Conservation (phyloP, 495 filamentous ascomycete genomes). For the Lophiostoma macrostomum region DNA sequence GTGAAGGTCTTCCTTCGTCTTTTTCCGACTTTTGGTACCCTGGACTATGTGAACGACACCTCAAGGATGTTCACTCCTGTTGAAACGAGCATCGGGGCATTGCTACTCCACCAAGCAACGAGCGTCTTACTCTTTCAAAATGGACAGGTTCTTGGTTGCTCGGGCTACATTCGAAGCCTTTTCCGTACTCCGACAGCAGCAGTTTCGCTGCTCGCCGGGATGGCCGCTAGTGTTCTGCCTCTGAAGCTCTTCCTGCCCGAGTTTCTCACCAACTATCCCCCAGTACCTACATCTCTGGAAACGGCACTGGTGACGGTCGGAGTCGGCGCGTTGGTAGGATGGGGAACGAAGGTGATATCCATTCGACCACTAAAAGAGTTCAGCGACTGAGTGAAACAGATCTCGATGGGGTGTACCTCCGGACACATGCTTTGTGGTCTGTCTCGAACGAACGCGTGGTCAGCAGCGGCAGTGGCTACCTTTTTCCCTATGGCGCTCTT, state of each 20-base stretch:
- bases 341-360: slow-evolving; percentile 53
- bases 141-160: slow-evolving; percentile 55
- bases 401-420: slow-evolving; percentile 54
- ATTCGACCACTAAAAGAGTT: background rate
- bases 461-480: slow-evolving; percentile 51
- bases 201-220: slow-evolving; percentile 50
- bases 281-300: slow-evolving; percentile 36
- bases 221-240: slow-evolving; percentile 46
- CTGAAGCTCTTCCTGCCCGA: slow-evolving; percentile 46
- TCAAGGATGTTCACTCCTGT: slow-evolving; percentile 60
- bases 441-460: slow-evolving; percentile 51
- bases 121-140: slow-evolving; percentile 54
- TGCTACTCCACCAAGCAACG: slow-evolving; percentile 54
- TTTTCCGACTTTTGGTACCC: too few relatives aligned
- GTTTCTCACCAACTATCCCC: slow-evolving; percentile 47
- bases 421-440: slow-evolving; percentile 62
- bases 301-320: slow-evolving; percentile 43
- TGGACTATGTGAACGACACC: too few relatives aligned
- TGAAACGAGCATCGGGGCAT: slow-evolving; percentile 54
- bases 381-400: background rate
- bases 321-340: slow-evolving; percentile 51
- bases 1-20: too few relatives aligned
- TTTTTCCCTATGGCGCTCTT: slow-evolving; percentile 55
- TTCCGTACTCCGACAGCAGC: slow-evolving; percentile 45
- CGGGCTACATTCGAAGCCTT: slow-evolving; percentile 47